Percentiles rank a stretch among this genome's conserved stretches.
phyloP scores from a whole-genome alignment of 768 basidiomycete species.

The Pleurotus cornucopiae region DNA sequence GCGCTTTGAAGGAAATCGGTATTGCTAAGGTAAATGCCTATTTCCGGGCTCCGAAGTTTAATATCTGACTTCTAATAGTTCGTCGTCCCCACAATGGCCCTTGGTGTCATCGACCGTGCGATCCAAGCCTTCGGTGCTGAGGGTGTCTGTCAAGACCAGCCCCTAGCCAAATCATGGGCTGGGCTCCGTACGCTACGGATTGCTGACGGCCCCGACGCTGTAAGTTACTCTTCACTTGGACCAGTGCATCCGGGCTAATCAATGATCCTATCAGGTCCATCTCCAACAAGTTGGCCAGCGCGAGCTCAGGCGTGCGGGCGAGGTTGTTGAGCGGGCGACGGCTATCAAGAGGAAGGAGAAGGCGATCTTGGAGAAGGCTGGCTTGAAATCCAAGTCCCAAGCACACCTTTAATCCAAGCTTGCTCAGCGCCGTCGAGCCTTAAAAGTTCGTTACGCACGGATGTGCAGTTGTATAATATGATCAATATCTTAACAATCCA shows the following conservation, averaged over 20 bases:
- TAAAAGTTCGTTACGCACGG: conserved; percentile 2
- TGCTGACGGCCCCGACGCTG: conserved; percentile 84
- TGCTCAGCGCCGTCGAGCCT: background rate
- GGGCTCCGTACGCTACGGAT: conserved; percentile 82
- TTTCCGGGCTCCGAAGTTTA: background rate
- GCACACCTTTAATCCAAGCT: background rate
- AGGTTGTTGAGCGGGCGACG: conserved; percentile 47
- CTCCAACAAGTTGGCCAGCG: conserved; percentile 92
- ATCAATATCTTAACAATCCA: too few species aligned
- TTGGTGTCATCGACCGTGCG: conserved; percentile 86
- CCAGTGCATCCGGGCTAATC: conserved; percentile 10
- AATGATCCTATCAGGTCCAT: conserved; percentile 56
- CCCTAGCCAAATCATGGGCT: conserved; percentile 75
- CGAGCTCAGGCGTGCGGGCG: conserved; percentile 77
- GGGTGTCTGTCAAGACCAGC: conserved; percentile 87
- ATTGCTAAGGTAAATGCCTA: conserved; percentile 75
- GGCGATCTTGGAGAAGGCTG: conserved; percentile 54
- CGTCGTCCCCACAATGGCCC: conserved; percentile 88
- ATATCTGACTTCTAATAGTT: conserved; percentile 49
- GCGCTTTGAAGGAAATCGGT: conserved; percentile 95
- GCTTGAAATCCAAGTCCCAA: conserved; percentile 34
- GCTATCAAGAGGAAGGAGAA: conserved; percentile 60
- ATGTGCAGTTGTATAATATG: too few species aligned
- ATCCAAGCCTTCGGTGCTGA: conserved; percentile 98
- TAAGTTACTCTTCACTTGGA: conserved; percentile 22